Evolutionary conservation across 768 basidiomycete genomes (phyloP), one percentile per base, ranked within the genome.

Genomic region (Terana coerulea): DNA sequence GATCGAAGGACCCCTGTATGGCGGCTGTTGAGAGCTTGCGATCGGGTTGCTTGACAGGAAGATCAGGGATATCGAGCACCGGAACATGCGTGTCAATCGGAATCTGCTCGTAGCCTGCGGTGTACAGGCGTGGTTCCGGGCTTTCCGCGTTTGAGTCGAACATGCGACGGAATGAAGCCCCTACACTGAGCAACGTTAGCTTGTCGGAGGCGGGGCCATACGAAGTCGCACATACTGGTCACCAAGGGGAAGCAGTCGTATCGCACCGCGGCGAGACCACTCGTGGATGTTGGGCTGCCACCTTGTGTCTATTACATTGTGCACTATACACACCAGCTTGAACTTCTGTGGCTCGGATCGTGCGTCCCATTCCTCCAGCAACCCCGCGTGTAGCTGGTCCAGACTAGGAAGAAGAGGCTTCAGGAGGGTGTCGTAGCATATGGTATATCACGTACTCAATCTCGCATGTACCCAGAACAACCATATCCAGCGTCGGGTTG

Each of bases 401-500:
- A 69, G 60, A 36, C 61, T 62, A 36, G 14, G 14, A 10, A 15
- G 9, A 42, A n/a, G 6, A 21, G n/a, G 5, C 19, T 22, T 22
- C 21, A 35, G 26, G 26, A 30, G 49, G 24, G 7, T 36, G 8
- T 26, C 29, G 11, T 15, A 19, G 29, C 8, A 34, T 7, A 34
- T 17, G 19, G 24, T 7, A 5, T 5, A 24, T n/a, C 11, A 54
- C 53, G 42, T 30, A 75, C 73, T 76, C 73, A 19, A 71, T 47
- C 55, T 76, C 74, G 57, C 74, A 76, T n/a, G 73, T 75, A n/a
- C 73, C 73, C 1, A 75, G 59, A 6, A 75, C 57, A 17, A 76
- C 57, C 45, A 72, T 22, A 52, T 73, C 73, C n/a, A 72, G 62
- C 51, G 6, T 49, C 46, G 17, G 49, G 46, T 41, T 51, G 43